Percentiles rank a stretch among this genome's conserved stretches.
Evolutionary conservation across 805 yeast genomes (phyloP).

Genomic region (Wickerhamiella musiphila): DNA sequence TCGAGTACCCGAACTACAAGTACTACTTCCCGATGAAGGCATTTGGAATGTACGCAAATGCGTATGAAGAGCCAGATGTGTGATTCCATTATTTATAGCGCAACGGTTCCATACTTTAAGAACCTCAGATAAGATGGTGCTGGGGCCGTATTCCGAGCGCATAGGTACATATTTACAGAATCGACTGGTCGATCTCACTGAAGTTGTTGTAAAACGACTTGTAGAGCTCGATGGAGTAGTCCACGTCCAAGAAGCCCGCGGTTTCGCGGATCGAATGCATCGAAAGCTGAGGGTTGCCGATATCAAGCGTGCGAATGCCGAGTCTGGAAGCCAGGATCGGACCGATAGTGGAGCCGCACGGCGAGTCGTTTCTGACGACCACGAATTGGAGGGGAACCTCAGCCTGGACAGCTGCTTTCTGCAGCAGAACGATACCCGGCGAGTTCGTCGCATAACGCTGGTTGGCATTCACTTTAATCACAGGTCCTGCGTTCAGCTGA

Average conservation of each 20-base stretch:
- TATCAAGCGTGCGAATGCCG: slow-evolving; percentile 73
- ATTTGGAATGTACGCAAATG: slow-evolving; percentile 45
- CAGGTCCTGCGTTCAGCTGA: slow-evolving; percentile 74
- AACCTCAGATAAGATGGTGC: no score
- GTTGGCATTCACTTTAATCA: slow-evolving; percentile 81
- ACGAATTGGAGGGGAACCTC: slow-evolving; percentile 77
- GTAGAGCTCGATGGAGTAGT: slow-evolving; percentile 42
- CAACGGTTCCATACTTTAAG: neutral
- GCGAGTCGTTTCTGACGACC: slow-evolving; percentile 83
- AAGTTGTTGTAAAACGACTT: slow-evolving; percentile 33
- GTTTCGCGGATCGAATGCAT: slow-evolving; percentile 94
- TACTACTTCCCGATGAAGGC: slow-evolving; percentile 87
- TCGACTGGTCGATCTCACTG: slow-evolving; percentile 5
- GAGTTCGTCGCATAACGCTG: slow-evolving; percentile 92
- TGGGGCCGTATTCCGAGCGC: no score
- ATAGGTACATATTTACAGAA: slow-evolving; percentile 1
- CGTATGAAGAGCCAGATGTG: slow-evolving; percentile 3
- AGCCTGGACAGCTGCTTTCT: slow-evolving; percentile 48
- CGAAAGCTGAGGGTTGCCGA: slow-evolving; percentile 81
- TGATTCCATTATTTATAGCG: neutral
- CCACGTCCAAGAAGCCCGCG: slow-evolving; percentile 64
- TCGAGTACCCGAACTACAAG: slow-evolving; percentile 88
- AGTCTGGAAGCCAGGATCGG: slow-evolving; percentile 78
- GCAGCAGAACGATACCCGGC: slow-evolving; percentile 65
- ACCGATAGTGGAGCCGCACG: slow-evolving; percentile 95